A percentile compares a stretch with the other conserved stretches of the same genome.
These are phyloP conservation scores for Solanum arcanum DNA, from an alignment of 257 asterid species.

Conservation along the genomic window DNA sequence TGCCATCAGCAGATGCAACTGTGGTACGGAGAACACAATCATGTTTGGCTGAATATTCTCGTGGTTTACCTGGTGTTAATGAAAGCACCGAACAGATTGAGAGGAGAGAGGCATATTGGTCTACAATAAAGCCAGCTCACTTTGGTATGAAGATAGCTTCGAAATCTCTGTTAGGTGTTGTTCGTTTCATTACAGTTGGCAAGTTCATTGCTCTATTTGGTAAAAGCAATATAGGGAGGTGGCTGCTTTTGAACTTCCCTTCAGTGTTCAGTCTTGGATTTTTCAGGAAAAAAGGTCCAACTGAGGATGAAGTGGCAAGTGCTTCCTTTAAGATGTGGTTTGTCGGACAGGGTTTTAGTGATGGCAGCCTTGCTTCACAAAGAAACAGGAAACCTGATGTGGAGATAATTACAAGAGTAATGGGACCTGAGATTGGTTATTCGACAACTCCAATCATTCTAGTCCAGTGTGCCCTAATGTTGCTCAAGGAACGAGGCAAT, in stretches of 20 bases:
- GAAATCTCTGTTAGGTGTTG: slow-evolving; percentile 43
- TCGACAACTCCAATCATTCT: slow-evolving; percentile 64
- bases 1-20: slow-evolving; percentile 73
- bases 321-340: slow-evolving; percentile 89
- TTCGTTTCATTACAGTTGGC: slow-evolving; percentile 39
- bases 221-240: slow-evolving; percentile 34
- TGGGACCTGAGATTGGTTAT: slow-evolving; percentile 96
- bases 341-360: slow-evolving; percentile 67
- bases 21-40: slow-evolving; percentile 62
- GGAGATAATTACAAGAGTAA: slow-evolving; percentile 72
- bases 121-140: slow-evolving; percentile 59
- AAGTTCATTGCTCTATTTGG: slow-evolving; percentile 42
- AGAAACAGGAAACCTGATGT: slow-evolving; percentile 47
- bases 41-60: slow-evolving; percentile 39
- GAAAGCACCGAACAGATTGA: slow-evolving; percentile 33
- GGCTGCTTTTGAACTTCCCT: slow-evolving; percentile 62
- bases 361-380: slow-evolving; percentile 20
- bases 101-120: slow-evolving; percentile 61
- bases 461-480: slow-evolving; percentile 62
- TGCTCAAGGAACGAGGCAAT: slow-evolving; percentile 37
- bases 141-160: slow-evolving; percentile 60
- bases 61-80: slow-evolving; percentile 52
- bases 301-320: slow-evolving; percentile 72
- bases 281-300: slow-evolving; percentile 65
- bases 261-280: slow-evolving; percentile 53